Evolutionary conservation across 2,329 filamentous ascomycete genomes (phyloP), one percentile per base, ranked within the genome.

Genomic region (Tympanopsis confertula): DNA sequence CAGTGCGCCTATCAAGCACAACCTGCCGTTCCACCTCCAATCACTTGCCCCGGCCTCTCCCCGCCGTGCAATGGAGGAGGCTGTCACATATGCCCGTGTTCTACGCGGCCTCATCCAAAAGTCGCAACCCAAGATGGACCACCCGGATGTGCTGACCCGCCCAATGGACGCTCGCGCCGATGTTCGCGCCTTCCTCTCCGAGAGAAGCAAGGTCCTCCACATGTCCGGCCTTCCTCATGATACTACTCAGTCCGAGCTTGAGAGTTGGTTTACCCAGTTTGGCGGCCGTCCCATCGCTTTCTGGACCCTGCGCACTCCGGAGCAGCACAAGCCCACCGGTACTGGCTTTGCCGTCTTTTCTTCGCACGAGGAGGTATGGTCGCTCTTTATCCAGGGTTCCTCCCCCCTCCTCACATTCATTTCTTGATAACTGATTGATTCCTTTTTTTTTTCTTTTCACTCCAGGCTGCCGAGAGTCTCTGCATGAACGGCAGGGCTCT

Each of bases 181-280:
- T 61, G 91, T 98, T 32, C 78, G 91, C 49, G 91, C 91, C 38
- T 98, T 98, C 65, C 67, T 98, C 40, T 86, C 86, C 2, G 91
- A 98, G 65, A 79, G 91, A 43, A 95, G 88, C 69, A 98, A 98
- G 65, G 89, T 98, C 28, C 75, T 98, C 40, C 91, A 98, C 62
- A 89, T 98, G 80, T 94, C 88, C 52, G 91, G 91, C 36, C 72
- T 98, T 38, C 91, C 91, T 33, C 91, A 98, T 57, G 91, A 98
- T 52, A 98, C 91, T 24, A 98, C 91, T 2, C 91, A 98, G 64
- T 96, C 89, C 3, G 91, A 98, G 65, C 74, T 98, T 17, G 91
- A 98, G 66, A 95, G 88, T 64, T 98, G 91, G 91, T 98, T 96
- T 57, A 98, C 91, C 20, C 91, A 98, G 61, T 98, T 94, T 56